Percentiles rank a stretch among this genome's conserved stretches.
These are phyloP conservation scores for Lactifluus subvellereus DNA, from an alignment of 768 basidiomycete species.

Conservation along the genomic window DNA sequence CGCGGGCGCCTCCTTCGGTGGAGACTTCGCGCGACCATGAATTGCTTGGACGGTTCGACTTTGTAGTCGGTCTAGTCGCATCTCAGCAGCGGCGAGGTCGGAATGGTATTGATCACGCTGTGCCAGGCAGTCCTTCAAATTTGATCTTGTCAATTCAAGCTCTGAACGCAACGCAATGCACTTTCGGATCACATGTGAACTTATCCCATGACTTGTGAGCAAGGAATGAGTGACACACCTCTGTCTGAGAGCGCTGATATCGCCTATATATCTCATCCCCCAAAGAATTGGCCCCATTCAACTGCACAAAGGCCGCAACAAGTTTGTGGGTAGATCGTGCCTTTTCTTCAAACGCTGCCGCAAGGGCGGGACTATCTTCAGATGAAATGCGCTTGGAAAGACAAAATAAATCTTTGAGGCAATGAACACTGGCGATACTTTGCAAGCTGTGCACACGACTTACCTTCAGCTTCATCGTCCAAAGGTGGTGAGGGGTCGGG, in stretches of 20 bases:
- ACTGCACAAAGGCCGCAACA: conserved; percentile 50
- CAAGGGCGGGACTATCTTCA: conserved; percentile 25
- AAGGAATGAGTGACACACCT: conserved; percentile 40
- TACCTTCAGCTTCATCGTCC: conserved; percentile 29
- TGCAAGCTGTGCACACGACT: neutral
- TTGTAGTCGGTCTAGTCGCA: conserved; percentile 52
- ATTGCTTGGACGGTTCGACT: conserved; percentile 43
- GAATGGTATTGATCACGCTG: conserved; percentile 45
- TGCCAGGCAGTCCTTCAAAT: conserved; percentile 45
- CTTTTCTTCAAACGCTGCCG: conserved; percentile 46
- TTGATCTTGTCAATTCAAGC: conserved; percentile 43
- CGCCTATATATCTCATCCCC: conserved; percentile 39
- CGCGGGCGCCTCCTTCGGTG: conserved; percentile 5
- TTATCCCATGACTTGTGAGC: neutral
- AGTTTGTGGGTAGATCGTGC: conserved; percentile 54
- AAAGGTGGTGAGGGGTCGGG: conserved; percentile 44
- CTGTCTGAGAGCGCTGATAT: conserved; percentile 51
- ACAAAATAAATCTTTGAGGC: conserved; percentile 9
- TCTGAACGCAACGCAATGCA: conserved; percentile 55
- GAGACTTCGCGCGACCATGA: conserved; percentile 8
- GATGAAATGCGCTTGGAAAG: conserved; percentile 28
- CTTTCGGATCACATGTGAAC: conserved; percentile 33
- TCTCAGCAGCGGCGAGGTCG: conserved; percentile 52
- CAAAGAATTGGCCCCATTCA: conserved; percentile 34
- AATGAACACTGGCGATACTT: conserved; percentile 24